Evolutionary conservation across 306 rosid species (phyloP), one percentile per base, ranked within the genome.

Genomic region (Parietaria judaica): DNA sequence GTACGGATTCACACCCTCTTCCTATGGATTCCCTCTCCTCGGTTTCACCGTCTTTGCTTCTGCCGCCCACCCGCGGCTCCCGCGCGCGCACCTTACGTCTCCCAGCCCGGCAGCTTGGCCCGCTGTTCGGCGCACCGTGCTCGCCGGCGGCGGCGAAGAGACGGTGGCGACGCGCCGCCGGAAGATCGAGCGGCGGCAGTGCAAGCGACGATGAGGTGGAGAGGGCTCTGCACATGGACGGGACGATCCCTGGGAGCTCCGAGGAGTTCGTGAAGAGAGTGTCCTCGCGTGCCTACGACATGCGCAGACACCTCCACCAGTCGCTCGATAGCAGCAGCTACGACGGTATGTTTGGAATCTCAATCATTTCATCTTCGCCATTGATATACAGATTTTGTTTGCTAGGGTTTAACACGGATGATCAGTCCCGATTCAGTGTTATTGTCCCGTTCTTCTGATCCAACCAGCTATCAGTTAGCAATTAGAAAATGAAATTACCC

Each of bases 201-300:
- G 51, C 54, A 7, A 53, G 16, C 7, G 66, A 60, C 11, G 73
- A 69, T 3, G 74, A 65, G 0, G 81, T 88, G 11, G 95, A 92
- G 37, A 75, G 79, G 57, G 99, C 99, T 36, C 85, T 92, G 56
- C 83, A 78, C 53, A 66, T 88, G 76, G 96, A 92, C 51, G 96
- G 95, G 3, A 66, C 70, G 37, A 92, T 92, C 67, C 99, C 96
- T 4, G 81, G 80, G 3, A 80, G 80, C 55, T 88, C 99, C 23
- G 62, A 76, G 39, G 99, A 92, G 79, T 88, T 92, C 46, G 80
- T 92, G 38, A 88, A 83, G 62, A 83, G 77, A 39, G 88, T 92
- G 12, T 92, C 99, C 11, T 92, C 99, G 1, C 99, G 96, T 52
- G 99, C 99, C 58, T 92, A 92, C 70, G 95, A 84, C 61, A 88